A percentile compares a stretch with the other conserved stretches of the same genome.
These are phyloP conservation scores for Dictyostelium intermedium DNA, from an alignment of 78 protist genomes.

Conservation along the genomic window DNA sequence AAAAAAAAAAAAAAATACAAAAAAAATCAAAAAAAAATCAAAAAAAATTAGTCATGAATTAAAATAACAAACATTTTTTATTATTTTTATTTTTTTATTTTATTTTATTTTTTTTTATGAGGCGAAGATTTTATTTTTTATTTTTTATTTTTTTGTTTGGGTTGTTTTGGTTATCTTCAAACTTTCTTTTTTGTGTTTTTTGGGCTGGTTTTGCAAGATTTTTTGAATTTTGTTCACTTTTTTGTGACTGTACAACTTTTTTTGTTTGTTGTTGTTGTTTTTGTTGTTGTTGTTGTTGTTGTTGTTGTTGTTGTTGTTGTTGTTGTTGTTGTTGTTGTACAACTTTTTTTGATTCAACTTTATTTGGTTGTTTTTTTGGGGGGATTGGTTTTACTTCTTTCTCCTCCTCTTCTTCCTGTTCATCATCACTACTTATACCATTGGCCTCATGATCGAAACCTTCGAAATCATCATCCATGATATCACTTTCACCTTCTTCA, in stretches of 20 bases:
- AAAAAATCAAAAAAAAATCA: no score
- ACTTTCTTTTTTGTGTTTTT: not conserved
- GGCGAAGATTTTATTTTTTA: not conserved
- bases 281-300: not conserved
- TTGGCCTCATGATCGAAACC: slow-evolving; percentile 23
- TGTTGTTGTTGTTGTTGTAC: not conserved
- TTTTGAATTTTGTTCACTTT: not conserved
- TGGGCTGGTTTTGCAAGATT: not conserved
- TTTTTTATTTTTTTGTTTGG: not conserved
- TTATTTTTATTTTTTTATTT: no score
- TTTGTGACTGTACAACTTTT: not conserved
- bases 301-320: no score
- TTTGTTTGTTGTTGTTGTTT: not conserved
- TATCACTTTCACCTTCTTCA: not conserved
- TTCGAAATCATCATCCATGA: not conserved
- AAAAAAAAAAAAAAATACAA: not conserved
- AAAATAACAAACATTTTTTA: no score
- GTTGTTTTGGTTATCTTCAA: not conserved
- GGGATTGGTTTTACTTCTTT: not conserved
- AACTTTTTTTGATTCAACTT: not conserved
- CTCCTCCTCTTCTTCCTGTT: not conserved
- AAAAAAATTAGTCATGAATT: no score
- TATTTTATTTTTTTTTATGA: not conserved
- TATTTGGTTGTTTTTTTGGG: not conserved
- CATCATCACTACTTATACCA: not conserved